These are phyloP conservation scores for Albizia julibrissin DNA, from an alignment of 306 rosid genomes.

Conservation along the genomic window DNA sequence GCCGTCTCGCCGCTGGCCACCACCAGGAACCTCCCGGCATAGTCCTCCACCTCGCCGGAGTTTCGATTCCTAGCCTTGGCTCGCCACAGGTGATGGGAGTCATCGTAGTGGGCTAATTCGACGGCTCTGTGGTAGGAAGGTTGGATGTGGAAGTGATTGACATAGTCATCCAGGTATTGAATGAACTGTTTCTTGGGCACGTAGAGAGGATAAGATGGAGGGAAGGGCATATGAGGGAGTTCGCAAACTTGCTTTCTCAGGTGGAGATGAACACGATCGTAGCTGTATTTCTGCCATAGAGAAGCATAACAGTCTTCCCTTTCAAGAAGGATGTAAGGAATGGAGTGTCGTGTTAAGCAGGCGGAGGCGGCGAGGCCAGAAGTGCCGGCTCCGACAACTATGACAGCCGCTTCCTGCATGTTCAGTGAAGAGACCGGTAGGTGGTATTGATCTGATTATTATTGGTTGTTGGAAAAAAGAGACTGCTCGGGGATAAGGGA, in stretches of 20 bases:
- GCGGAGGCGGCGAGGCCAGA: conserved; percentile 61
- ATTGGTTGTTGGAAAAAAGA: too few relatives aligned
- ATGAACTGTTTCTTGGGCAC: conserved; percentile 55
- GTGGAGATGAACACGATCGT: conserved; percentile 72
- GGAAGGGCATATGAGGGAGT: conserved; percentile 53
- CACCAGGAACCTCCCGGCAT: conserved; percentile 34
- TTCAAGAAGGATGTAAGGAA: conserved; percentile 55
- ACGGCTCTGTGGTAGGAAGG: conserved; percentile 49
- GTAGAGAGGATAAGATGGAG: conserved; percentile 48
- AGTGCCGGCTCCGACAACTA: conserved; percentile 67
- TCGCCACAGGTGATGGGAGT: conserved; percentile 33
- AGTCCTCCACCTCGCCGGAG: conserved; percentile 43
- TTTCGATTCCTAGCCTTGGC: conserved; percentile 36
- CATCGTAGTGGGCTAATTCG: conserved; percentile 44
- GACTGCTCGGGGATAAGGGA: too few relatives aligned
- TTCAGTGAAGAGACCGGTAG: too few relatives aligned
- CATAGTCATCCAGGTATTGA: conserved; percentile 47
- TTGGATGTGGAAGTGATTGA: conserved; percentile 45
- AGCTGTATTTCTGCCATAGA: conserved; percentile 62
- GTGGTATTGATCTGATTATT: too few relatives aligned
- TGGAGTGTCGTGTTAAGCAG: conserved; percentile 41
- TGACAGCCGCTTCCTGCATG: conserved; percentile 32
- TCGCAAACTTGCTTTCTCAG: conserved; percentile 51
- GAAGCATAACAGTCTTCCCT: conserved; percentile 68
- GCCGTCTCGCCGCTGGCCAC: conserved; percentile 71